Percentiles rank a stretch among this genome's conserved stretches.
Conservation (phyloP, 176 grass and related monocot species). For the Bonia amplexicaulis region DNA sequence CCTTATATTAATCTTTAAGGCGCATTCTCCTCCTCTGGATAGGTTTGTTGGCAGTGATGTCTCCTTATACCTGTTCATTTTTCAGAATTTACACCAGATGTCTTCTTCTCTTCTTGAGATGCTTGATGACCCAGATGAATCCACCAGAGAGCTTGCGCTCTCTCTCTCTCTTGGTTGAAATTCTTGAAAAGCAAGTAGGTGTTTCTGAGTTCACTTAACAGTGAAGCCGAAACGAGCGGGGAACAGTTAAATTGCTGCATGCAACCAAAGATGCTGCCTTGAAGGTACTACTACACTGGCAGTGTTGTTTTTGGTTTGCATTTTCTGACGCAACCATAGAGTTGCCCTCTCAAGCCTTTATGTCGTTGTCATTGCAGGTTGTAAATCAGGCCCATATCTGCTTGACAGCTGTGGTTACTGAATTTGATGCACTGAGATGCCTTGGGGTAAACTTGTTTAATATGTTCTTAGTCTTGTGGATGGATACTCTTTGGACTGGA, state of each 20-base stretch:
- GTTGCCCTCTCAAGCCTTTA: conserved; percentile 3
- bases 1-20: conserved; percentile 7
- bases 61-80: not conserved
- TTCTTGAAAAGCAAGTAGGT: conserved; percentile 73
- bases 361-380: conserved; percentile 56
- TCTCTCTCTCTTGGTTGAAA: conserved; percentile 73
- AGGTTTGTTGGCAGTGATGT: not conserved
- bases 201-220: conserved; percentile 8
- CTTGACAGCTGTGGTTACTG: conserved; percentile 56
- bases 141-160: conserved; percentile 68
- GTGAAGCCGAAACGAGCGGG: too few relatives aligned
- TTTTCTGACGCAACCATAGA: conserved; percentile 17
- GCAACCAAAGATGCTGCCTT: conserved; percentile 70
- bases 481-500: not conserved
- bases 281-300: conserved; percentile 56
- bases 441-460: conserved; percentile 46
- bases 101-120: conserved; percentile 69
- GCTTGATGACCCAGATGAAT: conserved; percentile 62
- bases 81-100: conserved; percentile 71
- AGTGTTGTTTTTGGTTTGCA: not conserved
- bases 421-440: conserved; percentile 80
- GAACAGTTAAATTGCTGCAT: conserved; percentile 71
- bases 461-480: not conserved
- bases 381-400: conserved; percentile 84
- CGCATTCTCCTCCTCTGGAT: not conserved